A percentile compares a stretch with the other conserved stretches of the same genome.
Evolutionary conservation across 2,329 filamentous ascomycete genomes (phyloP).

Genomic region (Ophiostoma tasmaniense): DNA sequence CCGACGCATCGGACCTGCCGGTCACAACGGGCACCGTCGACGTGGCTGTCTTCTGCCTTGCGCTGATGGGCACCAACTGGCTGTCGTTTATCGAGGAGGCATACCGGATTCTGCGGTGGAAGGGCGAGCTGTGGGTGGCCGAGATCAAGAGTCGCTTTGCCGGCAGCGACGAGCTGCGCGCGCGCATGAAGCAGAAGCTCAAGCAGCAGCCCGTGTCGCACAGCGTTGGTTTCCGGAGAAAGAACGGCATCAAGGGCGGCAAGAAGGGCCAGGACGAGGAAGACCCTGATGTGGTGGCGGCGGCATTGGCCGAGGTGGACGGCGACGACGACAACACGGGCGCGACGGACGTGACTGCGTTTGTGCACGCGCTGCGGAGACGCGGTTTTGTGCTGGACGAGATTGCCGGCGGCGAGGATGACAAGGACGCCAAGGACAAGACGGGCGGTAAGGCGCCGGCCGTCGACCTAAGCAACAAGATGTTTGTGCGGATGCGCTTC

Average conservation of each 20-base stretch:
- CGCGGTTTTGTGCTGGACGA: conserved; percentile 73
- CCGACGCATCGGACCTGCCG: conserved; percentile 81
- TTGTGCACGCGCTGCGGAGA: conserved; percentile 71
- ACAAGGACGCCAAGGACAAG: conserved; percentile 27
- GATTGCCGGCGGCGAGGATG: conserved; percentile 31
- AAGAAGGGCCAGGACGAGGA: conserved; percentile 32
- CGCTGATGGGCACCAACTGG: conserved; percentile 99
- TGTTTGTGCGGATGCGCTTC: conserved; percentile 98
- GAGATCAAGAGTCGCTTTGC: conserved; percentile 93
- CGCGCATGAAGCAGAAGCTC: conserved; percentile 20
- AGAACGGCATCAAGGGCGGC: conserved; percentile 35
- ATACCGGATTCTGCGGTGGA: conserved; percentile 81
- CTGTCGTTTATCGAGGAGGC: conserved; percentile 93
- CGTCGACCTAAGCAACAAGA: conserved; percentile 82
- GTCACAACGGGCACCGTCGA: conserved; percentile 68
- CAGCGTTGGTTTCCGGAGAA: conserved; percentile 57
- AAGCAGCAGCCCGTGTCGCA: conserved; percentile 46
- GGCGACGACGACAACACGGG: conserved; percentile 58
- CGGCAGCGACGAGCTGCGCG: conserved; percentile 28
- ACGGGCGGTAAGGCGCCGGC: conserved; percentile 29
- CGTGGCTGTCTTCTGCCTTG: conserved; percentile 88
- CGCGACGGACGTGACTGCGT: conserved; percentile 80
- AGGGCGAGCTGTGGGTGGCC: conserved; percentile 92
- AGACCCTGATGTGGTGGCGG: conserved; percentile 61
- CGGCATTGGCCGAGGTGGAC: conserved; percentile 54